These are phyloP conservation scores for Fusarium equiseti DNA, from an alignment of 2,329 filamentous ascomycete genomes.

Conservation along the genomic window DNA sequence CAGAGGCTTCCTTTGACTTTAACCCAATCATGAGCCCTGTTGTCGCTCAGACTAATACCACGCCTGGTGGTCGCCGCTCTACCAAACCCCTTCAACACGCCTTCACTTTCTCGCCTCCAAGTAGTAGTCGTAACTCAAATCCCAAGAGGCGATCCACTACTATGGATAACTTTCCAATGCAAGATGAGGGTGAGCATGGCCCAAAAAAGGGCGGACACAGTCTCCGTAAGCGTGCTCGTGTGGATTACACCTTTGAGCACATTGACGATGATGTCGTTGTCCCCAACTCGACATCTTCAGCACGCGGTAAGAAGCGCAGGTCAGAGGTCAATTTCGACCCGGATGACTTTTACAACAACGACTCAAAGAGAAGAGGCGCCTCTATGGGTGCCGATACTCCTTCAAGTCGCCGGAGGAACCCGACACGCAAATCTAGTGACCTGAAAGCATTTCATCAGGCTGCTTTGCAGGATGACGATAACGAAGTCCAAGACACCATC, in stretches of 20 bases:
- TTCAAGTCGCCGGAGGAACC: slow-evolving; percentile 55
- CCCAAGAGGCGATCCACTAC: slow-evolving; percentile 60
- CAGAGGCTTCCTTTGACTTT: slow-evolving; percentile 51
- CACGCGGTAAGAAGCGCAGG: slow-evolving; percentile 55
- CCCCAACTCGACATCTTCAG: slow-evolving; percentile 52
- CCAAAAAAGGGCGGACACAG: slow-evolving; percentile 70
- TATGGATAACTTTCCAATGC: slow-evolving; percentile 56
- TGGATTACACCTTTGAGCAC: slow-evolving; percentile 69
- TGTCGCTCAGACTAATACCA: slow-evolving; percentile 50
- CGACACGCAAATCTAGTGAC: slow-evolving; percentile 55
- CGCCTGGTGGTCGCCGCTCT: slow-evolving; percentile 50
- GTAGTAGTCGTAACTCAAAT: slow-evolving; percentile 46
- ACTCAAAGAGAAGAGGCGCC: slow-evolving; percentile 54
- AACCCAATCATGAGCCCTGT: slow-evolving; percentile 50
- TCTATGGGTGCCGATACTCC: slow-evolving; percentile 54
- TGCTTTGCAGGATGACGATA: slow-evolving; percentile 55
- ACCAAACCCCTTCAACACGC: slow-evolving; percentile 54
- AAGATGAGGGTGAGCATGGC: slow-evolving; percentile 61
- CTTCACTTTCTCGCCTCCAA: slow-evolving; percentile 55
- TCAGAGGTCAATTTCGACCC: slow-evolving; percentile 52
- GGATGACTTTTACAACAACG: slow-evolving; percentile 49
- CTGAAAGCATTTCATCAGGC: slow-evolving; percentile 49
- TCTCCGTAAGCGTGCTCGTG: slow-evolving; percentile 66
- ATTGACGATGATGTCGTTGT: slow-evolving; percentile 61
- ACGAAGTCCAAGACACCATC: slow-evolving; percentile 68